Evolutionary conservation across 1,284 basidiomycete genomes (phyloP), one percentile per base, ranked within the genome.

Genomic region (Rhodotorula sp.): DNA sequence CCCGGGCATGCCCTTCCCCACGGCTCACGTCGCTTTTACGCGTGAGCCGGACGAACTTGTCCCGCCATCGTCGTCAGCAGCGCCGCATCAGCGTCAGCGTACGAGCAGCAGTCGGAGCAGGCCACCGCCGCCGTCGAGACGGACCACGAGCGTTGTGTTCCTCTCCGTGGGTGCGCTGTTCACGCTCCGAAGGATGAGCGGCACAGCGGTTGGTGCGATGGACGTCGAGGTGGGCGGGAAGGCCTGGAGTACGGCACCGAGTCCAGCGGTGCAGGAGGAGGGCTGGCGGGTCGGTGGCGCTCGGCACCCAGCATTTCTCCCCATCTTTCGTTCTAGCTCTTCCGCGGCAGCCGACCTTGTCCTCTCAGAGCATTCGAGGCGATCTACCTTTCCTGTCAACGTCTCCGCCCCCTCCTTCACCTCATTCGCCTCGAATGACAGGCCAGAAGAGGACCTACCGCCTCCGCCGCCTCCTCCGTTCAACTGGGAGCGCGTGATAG

Each of bases 401-500:
- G 61, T 62, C 7, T 64, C 63, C 32, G 36, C n/a, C 41, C 15
- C 53, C 58, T 7, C 27, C 27, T 27, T 41, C 13, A 32, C 56
- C 48, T 29, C 32, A 1, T 21, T 10, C 53, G 34, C 13, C 44
- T n/a, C 7, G 32, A 15, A 27, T 29, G 50, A 61, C 32, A 48
- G 53, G 29, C 39, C 46, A 22, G 59, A 67, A 5, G 61, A 58
- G 17, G 32, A 32, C 5, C 29, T 25, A 53, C 19, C 48, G 39
- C 5, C 44, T 44, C 57, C 61, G 3, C 61, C 51, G 17, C 39
- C 37, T 1, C 57, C 21, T 27, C 63, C 61, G 0, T 54, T 44
- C 5, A 63, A 77, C 48, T 71, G 79, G 63, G 79, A 83, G 62
- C 89, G 87, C 59, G 80, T 92, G 27, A 83, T 97, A 62, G 94